Base-by-base conservation (phyloP, 2,329 filamentous ascomycete species). In the Colletotrichum lindemuthianum region DNA sequence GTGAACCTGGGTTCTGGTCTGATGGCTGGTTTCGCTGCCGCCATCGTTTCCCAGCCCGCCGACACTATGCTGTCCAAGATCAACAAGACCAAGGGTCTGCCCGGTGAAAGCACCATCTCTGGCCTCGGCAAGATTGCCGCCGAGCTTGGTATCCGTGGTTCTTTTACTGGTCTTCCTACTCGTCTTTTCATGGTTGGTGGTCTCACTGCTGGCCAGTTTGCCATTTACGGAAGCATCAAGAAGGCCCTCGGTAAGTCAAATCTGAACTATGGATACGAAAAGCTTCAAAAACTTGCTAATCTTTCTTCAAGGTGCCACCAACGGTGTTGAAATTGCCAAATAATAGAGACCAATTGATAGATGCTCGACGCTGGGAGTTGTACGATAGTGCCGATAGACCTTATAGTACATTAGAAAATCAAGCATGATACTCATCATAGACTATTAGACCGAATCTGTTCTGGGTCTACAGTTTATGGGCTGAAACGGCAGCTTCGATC, bases 31-130 rank as follows among this genome's bases (percentile, higher is more conserved):
- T 92, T 96, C 82, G 92, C 92, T 73, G 92, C 92, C 72, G 92
- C 92, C 76, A 77, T 94, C 72, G 86, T 96, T 77, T 96, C 92
- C 68, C 92, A 96, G 84, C 92, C 92, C 72, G 92, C 92, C 78
- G 92, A 96, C 79, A 96, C 92, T 76, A 96, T 96, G 92, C 88
- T 96, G 70, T 91, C 88, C 82, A 95, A 94, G 88, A 96, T 96
- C 86, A 96, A 96, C 90, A 96, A 96, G 90, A 92, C 91, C 81
- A 90, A 92, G 85, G 92, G 91, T 82, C 84, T 88, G 66, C 92
- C 92, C 69, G 92, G 92, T 84, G 92, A 96, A 85, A 88, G 92
- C 74, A 96, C 91, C 73, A 86, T 86, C 76, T 86, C 83, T 78
- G 90, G 92, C 79, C 82, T 96, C 75, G 84, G 94, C 84, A 95